A percentile compares a stretch with the other conserved stretches of the same genome.
phyloP scores from a whole-genome alignment of 305 asterid genomes.

The Fraxinus ornus region DNA sequence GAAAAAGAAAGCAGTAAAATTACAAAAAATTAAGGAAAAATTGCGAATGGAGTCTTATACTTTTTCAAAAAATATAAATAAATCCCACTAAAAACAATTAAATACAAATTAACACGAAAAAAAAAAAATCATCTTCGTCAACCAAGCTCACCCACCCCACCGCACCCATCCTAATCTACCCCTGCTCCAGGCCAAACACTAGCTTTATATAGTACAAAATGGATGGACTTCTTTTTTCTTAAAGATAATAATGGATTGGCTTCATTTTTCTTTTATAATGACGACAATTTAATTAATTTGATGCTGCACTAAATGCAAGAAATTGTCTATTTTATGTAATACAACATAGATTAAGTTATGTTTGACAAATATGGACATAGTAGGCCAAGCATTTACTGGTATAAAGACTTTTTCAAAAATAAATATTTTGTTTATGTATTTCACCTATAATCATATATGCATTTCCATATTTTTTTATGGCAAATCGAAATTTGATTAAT shows the following conservation, averaged over 20 bases:
- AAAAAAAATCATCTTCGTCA: neutral
- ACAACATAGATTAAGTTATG: neutral
- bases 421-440: too few relatives aligned
- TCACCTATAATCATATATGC: neutral
- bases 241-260: neutral
- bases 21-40: too few relatives aligned
- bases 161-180: neutral
- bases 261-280: neutral
- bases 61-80: neutral
- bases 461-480: neutral
- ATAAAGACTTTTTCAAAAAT: neutral
- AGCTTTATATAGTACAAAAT: too few relatives aligned
- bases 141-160: neutral
- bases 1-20: neutral
- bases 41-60: neutral
- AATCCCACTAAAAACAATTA: neutral
- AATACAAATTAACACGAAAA: neutral
- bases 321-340: neutral
- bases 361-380: neutral
- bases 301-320: neutral
- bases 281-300: neutral
- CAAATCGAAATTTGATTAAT: neutral
- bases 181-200: neutral
- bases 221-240: neutral
- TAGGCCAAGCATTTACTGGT: neutral